A percentile compares a stretch with the other conserved stretches of the same genome.
phyloP scores from a whole-genome alignment of 495 filamentous ascomycete species.

The Penicillium odoratum region DNA sequence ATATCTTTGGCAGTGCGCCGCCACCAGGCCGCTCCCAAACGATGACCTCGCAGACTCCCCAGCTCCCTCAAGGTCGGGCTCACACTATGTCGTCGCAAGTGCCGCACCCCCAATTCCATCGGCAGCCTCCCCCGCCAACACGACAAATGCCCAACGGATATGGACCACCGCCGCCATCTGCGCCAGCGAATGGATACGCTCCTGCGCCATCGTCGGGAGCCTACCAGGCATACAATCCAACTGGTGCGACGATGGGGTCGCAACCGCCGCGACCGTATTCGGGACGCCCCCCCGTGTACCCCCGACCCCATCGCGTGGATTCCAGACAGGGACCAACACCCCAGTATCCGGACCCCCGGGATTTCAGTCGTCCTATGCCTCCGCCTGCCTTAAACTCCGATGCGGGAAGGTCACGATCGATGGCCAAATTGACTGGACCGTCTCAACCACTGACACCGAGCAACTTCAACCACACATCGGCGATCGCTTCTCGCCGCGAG shows the following conservation, averaged over 20 bases:
- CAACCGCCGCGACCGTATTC: conserved; percentile 65
- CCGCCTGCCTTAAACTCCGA: conserved; percentile 80
- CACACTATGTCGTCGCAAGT: conserved; percentile 81
- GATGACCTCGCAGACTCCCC: conserved; percentile 69
- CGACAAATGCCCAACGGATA: conserved; percentile 58
- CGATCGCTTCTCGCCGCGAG: conserved; percentile 72
- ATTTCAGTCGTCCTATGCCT: conserved; percentile 51
- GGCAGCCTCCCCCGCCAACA: conserved; percentile 56
- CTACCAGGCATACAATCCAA: conserved; percentile 45
- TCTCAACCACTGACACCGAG: conserved; percentile 58
- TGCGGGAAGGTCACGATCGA: conserved; percentile 71
- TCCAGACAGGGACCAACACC: conserved; percentile 62
- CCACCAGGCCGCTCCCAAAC: conserved; percentile 86
- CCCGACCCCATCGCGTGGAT: conserved; percentile 68
- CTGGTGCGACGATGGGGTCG: conserved; percentile 57
- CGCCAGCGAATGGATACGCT: conserved; percentile 39
- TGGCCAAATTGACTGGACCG: conserved; percentile 69
- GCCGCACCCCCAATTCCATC: conserved; percentile 48
- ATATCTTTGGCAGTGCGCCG: conserved; percentile 90
- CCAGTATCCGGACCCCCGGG: conserved; percentile 51
- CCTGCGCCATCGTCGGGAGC: conserved; percentile 38
- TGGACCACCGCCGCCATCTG: conserved; percentile 38
- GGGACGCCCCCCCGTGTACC: conserved; percentile 55
- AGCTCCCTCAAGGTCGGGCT: conserved; percentile 64
- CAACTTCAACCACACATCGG: conserved; percentile 65